phyloP scores from a whole-genome alignment of 2,329 filamentous ascomycete species.

The Phyllosticta capitalensis region DNA sequence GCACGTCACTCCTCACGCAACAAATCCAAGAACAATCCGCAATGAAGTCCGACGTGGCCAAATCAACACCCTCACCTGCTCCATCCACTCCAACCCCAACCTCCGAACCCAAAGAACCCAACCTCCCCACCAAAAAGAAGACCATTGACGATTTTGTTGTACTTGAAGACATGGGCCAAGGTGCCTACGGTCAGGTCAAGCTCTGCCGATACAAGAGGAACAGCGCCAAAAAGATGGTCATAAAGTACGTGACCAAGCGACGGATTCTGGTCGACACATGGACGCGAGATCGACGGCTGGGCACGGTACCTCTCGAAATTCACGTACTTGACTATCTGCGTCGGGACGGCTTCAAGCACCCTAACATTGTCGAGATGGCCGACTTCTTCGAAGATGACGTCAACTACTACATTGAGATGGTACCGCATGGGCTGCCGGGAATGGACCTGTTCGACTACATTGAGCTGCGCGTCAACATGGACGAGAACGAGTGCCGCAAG shows the following conservation, averaged over 20 bases:
- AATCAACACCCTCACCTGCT: not conserved
- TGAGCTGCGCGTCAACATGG: conserved; percentile 91
- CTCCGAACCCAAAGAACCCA: conserved; percentile 9
- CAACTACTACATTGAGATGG: conserved; percentile 99
- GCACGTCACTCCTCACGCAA: conserved; percentile 40
- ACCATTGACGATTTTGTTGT: conserved; percentile 84
- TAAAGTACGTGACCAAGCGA: conserved; percentile 96
- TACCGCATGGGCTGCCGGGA: conserved; percentile 84
- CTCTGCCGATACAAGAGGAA: conserved; percentile 76
- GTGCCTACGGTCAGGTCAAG: conserved; percentile 96
- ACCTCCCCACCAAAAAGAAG: conserved; percentile 49
- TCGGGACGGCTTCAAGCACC: conserved; percentile 55
- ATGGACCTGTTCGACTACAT: conserved; percentile 99
- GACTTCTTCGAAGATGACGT: conserved; percentile 67
- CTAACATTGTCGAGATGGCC: conserved; percentile 60
- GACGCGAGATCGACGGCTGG: conserved; percentile 86
- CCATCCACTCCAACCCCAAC: conserved; percentile 1
- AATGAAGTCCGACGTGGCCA: conserved; percentile 16
- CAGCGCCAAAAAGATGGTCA: conserved; percentile 70
- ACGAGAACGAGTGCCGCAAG: conserved; percentile 83
- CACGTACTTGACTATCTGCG: conserved; percentile 92
- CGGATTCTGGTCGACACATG: conserved; percentile 96
- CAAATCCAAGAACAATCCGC: conserved; percentile 39
- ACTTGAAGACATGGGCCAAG: conserved; percentile 96
- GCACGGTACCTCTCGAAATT: conserved; percentile 92